Percentiles rank a stretch among this genome's conserved stretches.
These are phyloP conservation scores for Aspergillus ostianus DNA, from an alignment of 495 filamentous ascomycete genomes.

Conservation along the genomic window DNA sequence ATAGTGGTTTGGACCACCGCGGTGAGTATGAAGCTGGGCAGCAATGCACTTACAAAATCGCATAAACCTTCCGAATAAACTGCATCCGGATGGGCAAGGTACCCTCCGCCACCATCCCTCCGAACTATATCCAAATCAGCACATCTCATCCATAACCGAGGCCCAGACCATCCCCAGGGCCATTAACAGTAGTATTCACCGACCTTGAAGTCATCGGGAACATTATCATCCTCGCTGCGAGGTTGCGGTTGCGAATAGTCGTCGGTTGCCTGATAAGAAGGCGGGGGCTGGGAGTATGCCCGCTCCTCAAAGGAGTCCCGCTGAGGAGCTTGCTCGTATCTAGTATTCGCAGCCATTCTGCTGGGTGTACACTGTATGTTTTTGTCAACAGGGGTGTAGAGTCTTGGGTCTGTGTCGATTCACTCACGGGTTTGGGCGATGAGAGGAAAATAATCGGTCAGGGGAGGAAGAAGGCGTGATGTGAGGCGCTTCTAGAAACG, in stretches of 20 bases:
- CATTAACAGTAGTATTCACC: background rate
- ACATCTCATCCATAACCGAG: background rate
- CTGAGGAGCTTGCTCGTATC: slow-evolving; percentile 69
- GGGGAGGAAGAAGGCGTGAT: background rate
- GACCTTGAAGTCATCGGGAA: slow-evolving; percentile 98
- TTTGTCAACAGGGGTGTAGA: slow-evolving; percentile 3
- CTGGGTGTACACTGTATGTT: slow-evolving; percentile 4
- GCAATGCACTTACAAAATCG: slow-evolving; percentile 62
- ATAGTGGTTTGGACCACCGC: background rate
- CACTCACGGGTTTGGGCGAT: background rate
- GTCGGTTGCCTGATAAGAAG: slow-evolving; percentile 57
- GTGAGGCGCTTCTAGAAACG: slow-evolving; percentile 5
- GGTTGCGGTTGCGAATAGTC: slow-evolving; percentile 55
- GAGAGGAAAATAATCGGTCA: background rate
- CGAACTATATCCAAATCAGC: slow-evolving; percentile 57
- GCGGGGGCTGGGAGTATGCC: slow-evolving; percentile 79
- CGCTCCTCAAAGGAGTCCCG: slow-evolving; percentile 68
- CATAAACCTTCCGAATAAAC: slow-evolving; percentile 93
- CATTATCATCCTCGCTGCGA: slow-evolving; percentile 79
- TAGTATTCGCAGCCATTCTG: slow-evolving; percentile 64
- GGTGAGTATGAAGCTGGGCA: background rate
- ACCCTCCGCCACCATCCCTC: slow-evolving; percentile 85
- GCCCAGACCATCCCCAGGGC: background rate
- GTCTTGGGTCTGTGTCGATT: background rate
- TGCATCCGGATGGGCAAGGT: slow-evolving; percentile 95